Percentiles rank a stretch among this genome's conserved stretches.
These are phyloP conservation scores for Amanita rubescens DNA, from an alignment of 768 basidiomycete species.

Conservation along the genomic window DNA sequence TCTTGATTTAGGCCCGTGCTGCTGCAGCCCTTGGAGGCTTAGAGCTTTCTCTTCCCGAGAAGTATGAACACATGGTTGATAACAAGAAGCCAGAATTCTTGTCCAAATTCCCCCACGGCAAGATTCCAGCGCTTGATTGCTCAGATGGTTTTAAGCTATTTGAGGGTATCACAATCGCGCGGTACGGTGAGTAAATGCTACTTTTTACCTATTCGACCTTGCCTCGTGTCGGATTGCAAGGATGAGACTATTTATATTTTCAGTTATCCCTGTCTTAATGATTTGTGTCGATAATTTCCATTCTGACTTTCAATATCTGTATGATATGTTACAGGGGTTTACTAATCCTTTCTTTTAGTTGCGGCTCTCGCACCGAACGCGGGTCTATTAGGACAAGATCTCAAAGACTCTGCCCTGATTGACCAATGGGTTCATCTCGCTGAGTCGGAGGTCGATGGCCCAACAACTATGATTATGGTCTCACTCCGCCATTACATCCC, in stretches of 20 bases:
- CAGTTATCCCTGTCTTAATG: conserved; percentile 75
- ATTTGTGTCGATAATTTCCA: conserved; percentile 43
- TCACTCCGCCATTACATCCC: conserved; percentile 46
- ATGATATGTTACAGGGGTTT: conserved; percentile 6
- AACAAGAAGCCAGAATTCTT: conserved; percentile 68
- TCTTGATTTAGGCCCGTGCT: conserved; percentile 36
- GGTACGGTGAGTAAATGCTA: conserved; percentile 67
- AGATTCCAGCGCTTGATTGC: conserved; percentile 79
- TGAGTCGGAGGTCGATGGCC: conserved; percentile 52
- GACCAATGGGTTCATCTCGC: conserved; percentile 81
- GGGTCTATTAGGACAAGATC: conserved; percentile 60
- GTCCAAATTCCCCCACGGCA: conserved; percentile 71
- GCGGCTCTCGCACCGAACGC: conserved; percentile 70
- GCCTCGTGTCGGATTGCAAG: not conserved
- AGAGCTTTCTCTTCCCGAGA: conserved; percentile 42
- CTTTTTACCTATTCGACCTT: conserved; percentile 27
- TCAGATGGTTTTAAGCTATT: conserved; percentile 71
- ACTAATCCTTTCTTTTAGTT: conserved; percentile 40
- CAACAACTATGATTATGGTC: conserved; percentile 28
- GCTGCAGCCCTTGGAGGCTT: conserved; percentile 55
- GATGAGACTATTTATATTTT: conserved; percentile 23
- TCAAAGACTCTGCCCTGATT: conserved; percentile 65
- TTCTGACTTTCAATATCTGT: conserved; percentile 23
- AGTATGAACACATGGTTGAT: conserved; percentile 53
- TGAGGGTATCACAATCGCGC: conserved; percentile 76